Base-by-base conservation (phyloP, 2,329 filamentous ascomycete genomes). In the Gnomoniopsis smithogilvyi region DNA sequence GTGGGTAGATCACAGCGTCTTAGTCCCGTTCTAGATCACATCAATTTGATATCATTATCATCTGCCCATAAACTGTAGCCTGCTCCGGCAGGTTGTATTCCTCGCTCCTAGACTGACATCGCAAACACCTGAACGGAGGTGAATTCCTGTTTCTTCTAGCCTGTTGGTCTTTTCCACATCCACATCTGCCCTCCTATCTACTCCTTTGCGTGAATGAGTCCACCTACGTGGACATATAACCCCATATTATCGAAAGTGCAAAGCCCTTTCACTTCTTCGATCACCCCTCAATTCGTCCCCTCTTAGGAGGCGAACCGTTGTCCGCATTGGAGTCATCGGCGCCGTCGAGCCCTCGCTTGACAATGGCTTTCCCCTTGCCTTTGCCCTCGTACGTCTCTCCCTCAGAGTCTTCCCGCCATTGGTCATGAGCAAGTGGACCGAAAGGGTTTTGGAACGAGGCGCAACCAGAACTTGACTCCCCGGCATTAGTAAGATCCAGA, bases 1-100 rank as follows among this genome's bases (percentile, higher is more conserved):
- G 41, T 67, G 65, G 65, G 54, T 66, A 19, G 65, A 67, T 45
- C 61, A 59, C 36, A 62, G 61, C 24, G 61, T 64, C 1, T 56
- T 64, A 34, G 61, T 61, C 43, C 60, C 60, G 21, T 60, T 62
- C 30, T 62, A 47, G 43, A 19, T 19, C 19, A 51, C 49, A 34
- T 19, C n/a, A 50, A 22, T 49, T 21, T 15, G 17, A 19, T 43
- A 22, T 43, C 19, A 11, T 11, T 46, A 10, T 19, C 15, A 46
- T 21, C 10, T 8, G 15, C 12, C 14, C 38, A 46, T 46, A 14
- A n/a, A 4, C 36, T 41, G 36, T 41, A 41, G 36, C 15, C 6
- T 41, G 36, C 36, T 41, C 36, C 4, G 12, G 36, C 48, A 51
- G n/a, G 30, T 3, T 21, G 3, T 7, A 11, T 21, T 36, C 17